Evolutionary conservation across 1,284 basidiomycete genomes (phyloP), one percentile per base, ranked within the genome.

Genomic region (Sanghuangporus baumii): DNA sequence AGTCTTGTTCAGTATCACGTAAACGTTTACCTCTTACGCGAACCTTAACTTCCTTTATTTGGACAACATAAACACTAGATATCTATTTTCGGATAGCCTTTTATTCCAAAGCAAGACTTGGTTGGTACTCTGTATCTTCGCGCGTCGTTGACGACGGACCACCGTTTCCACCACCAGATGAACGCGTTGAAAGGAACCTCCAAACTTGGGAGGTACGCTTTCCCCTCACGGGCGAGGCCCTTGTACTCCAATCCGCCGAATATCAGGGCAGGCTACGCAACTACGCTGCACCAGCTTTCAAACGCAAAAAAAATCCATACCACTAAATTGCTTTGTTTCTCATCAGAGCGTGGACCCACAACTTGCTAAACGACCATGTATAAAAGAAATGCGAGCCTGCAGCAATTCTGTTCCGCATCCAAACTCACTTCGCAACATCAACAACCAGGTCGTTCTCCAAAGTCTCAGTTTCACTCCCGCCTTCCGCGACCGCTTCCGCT

Each of bases 171-270:
- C 57, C 38, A 23, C 47, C 11, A 55, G 56, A 48, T 55, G 26
- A 62, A 62, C 34, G 57, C 48, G 8, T 41, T 63, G 37, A 63
- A 59, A 58, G 50, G 46, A 59, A 50, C 18, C 23, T 43, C 56
- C 57, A 38, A 55, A 46, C 51, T 50, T 6, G 47, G 57, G 8
- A 16, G 31, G 8, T 51, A 16, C 23, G 41, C 23, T 43, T 55
- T 59, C 37, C 62, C 50, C 55, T 26, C 56, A 26, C 8, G 6
- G 48, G 62, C 11, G 14, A 31, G 47, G 43, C 18, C 62, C 51
- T 63, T 63, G 62, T 63, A 63, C 57, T 63, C 57, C 9, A 61
- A 60, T 52, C 38, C 40, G 57, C 36, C 55, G 60, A 31, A 43
- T 7, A 16, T 51, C 51, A 55, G 52, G 51, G 52, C 55, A 47